phyloP scores from a whole-genome alignment of 2,329 filamentous ascomycete genomes.

The Fusarium subglutinans region DNA sequence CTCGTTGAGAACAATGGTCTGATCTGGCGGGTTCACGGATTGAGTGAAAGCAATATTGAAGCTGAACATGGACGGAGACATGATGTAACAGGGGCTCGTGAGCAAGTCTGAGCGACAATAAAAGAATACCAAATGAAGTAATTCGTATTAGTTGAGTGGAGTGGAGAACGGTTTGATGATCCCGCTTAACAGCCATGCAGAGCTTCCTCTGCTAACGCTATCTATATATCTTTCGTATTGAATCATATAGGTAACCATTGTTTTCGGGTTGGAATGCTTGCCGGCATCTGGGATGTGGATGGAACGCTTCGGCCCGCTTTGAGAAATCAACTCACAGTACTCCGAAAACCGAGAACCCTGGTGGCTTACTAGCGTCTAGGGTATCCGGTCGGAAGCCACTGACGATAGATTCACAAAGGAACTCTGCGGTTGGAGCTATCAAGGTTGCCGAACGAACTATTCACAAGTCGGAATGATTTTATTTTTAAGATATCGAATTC shows the following conservation, averaged over 20 bases:
- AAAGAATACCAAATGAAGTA: not conserved
- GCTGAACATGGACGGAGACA: not conserved
- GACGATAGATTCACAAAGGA: not conserved
- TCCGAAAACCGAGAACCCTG: not conserved
- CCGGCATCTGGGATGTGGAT: not conserved
- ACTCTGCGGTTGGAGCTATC: not conserved
- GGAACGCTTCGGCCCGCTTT: not conserved
- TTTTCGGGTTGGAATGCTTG: not conserved
- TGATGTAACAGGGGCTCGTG: not conserved
- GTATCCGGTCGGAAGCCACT: not conserved
- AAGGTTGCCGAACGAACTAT: not conserved
- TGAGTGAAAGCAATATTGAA: not conserved
- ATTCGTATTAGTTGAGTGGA: not conserved
- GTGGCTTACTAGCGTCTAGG: not conserved
- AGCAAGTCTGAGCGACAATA: too few relatives aligned
- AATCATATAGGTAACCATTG: not conserved
- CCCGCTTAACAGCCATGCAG: not conserved
- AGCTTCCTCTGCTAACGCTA: not conserved
- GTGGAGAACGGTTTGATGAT: not conserved
- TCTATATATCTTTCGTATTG: not conserved
- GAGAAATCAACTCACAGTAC: not conserved
- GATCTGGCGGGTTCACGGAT: not conserved
- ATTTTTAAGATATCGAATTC: too few relatives aligned
- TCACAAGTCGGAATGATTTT: not conserved
- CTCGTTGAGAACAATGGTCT: not conserved